Evolutionary conservation across 345 rosid species (phyloP), one percentile per base, ranked within the genome.

Genomic region (Eucalyptus melliodora): DNA sequence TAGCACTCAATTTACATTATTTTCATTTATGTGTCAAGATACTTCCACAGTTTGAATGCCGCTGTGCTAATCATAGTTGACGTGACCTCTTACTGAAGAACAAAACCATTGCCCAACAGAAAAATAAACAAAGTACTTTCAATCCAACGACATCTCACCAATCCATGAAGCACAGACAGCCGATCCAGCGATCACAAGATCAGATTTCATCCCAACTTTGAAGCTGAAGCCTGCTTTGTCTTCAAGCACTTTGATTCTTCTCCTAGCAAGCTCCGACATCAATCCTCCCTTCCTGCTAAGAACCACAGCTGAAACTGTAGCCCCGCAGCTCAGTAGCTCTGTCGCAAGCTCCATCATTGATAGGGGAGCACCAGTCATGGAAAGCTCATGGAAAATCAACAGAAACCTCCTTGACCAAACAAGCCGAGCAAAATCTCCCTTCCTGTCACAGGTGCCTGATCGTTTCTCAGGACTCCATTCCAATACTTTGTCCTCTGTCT

Each of bases 281-380:
- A 97, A 91, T 34, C 99, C 99, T 91, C 99, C 99, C 92, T 93
- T 97, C 93, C 93, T 96, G 92, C 98, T 97, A 59, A 97, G 96
- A 91, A 97, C 99, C 59, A 97, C 99, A 55, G 97, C 99, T 62
- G 98, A 97, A 85, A 97, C 99, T 53, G 99, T 94, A 89, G 99
- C 99, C 86, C 99, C 99, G 89, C 99, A 97, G 97, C 99, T 97
- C 95, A 97, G 88, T 92, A 97, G 96, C 93, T 97, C 99, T 6
- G 98, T 96, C 81, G 99, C 99, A 93, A 97, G 91, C 92, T 97
- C 99, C 97, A 97, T 93, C 98, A 97, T 97, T 69, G 99, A 97
- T 86, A 96, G 95, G 26, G 99, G 99, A 89, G 99, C 99, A 51
- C 99, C 99, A 2, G 99, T 97, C 99, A 97, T 97, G 50, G 99